phyloP scores from a whole-genome alignment of 2,329 filamentous ascomycete species.

The Fusarium sp. region DNA sequence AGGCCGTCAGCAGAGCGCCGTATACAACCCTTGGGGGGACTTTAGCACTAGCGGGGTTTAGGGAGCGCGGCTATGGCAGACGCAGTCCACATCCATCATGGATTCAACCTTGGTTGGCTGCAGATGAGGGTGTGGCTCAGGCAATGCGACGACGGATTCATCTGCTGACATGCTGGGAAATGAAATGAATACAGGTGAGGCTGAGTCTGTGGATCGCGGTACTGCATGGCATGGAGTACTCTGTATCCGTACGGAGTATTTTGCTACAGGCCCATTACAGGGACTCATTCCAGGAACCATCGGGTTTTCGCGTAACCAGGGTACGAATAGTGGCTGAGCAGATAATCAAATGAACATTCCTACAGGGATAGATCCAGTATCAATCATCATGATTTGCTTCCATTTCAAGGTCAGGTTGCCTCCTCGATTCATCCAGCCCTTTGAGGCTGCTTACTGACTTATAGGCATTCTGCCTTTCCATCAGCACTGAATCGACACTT shows the following conservation, averaged over 20 bases:
- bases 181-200: constrained; percentile 21
- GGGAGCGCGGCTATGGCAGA: constrained; percentile 4
- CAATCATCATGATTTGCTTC: constrained; percentile 6
- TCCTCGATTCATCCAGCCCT: constrained; percentile 31
- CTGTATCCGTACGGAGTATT: not conserved
- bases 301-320: no score
- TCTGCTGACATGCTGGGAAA: constrained; percentile 14
- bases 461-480: not conserved
- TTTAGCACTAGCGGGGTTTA: constrained; percentile 21
- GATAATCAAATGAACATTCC: not conserved
- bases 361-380: not conserved
- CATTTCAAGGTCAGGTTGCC: constrained; percentile 19
- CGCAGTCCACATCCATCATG: not conserved
- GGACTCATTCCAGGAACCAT: not conserved
- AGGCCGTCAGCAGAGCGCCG: constrained; percentile 27
- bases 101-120: constrained; percentile 22
- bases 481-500: not conserved
- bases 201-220: constrained; percentile 29
- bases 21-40: constrained; percentile 17
- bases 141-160: constrained; percentile 23
- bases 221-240: not conserved
- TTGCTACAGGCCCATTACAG: not conserved
- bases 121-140: constrained; percentile 22
- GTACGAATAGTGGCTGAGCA: constrained; percentile 20
- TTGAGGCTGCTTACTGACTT: constrained; percentile 10